phyloP scores from a whole-genome alignment of 495 filamentous ascomycete species.

The Podospora comata region DNA sequence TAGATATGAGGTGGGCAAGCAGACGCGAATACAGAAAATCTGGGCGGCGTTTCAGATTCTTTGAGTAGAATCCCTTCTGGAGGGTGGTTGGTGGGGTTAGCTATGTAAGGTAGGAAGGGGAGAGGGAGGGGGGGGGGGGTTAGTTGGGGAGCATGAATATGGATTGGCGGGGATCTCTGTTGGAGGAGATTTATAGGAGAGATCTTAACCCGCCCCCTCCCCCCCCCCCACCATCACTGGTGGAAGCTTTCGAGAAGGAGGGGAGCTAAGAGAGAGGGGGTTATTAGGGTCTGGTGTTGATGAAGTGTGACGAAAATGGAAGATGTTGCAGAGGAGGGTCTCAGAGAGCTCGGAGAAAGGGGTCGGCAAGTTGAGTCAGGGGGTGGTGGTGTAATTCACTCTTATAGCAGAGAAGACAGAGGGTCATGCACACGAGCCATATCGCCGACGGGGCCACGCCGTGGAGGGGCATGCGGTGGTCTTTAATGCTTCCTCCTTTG shows the following conservation, averaged over 20 bases:
- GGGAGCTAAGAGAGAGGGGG: background rate
- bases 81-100: background rate
- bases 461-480: background rate
- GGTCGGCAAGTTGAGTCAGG: background rate
- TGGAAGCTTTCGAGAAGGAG: background rate
- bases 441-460: background rate
- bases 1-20: background rate
- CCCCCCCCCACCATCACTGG: no score
- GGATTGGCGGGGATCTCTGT: background rate
- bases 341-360: background rate
- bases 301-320: background rate
- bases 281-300: background rate
- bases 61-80: constrained; percentile 14
- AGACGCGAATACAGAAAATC: constrained; percentile 15
- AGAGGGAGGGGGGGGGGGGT: background rate
- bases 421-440: background rate
- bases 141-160: background rate
- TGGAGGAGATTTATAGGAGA: background rate
- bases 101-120: background rate
- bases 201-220: background rate
- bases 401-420: no score
- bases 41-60: constrained; percentile 25
- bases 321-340: background rate
- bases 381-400: background rate
- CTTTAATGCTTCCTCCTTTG: background rate